Evolutionary conservation across 345 rosid species (phyloP), one percentile per base, ranked within the genome.

Genomic region (Capsella bursapastoris): DNA sequence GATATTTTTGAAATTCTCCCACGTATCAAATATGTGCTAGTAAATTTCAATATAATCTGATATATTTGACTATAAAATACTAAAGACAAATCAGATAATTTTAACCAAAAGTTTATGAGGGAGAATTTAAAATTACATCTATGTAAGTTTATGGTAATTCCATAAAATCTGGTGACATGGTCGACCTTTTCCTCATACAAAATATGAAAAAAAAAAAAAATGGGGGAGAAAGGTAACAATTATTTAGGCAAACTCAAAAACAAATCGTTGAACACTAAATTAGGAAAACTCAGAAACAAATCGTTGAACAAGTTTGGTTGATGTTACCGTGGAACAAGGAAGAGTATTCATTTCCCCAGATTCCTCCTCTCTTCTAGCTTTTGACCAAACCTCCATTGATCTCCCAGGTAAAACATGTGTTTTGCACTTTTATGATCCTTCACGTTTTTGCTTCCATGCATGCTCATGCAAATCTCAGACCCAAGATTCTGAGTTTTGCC

Each of bases 221-320:
- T 15, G 5, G 56, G 53, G 57, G 28, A 55, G 31, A 44, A 41
- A 34, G 8, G 37, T 7, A 34, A 34, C 64, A 55, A 74, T 69
- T 69, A 76, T 69, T 69, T 34, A 69, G 58, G 74, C 64, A 1
- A 76, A 62, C 12, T 12, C 38, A 34, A 60, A 22, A 45, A 64
- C 27, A 43, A 1, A 37, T 37, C 40, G 40, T 34, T 34, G 37
- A 34, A 34, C 65, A 55, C 75, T 62, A 76, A 76, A 62, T 69
- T 44, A 69, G 58, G 75, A 59, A 55, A 76, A 62, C 12, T 12
- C 40, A 15, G 51, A 45, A 64, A 69, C 64, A 55, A 76, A 62
- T 76, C 14, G 70, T 62, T 69, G 79, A 76, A 76, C 58, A 62
- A 63, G 79, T 67, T 68, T 76, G 58, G 53, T 53, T 76, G 50